A percentile compares a stretch with the other conserved stretches of the same genome.
These are phyloP conservation scores for Mallotus nudiflorus DNA, from an alignment of 345 rosid genomes.

Conservation along the genomic window DNA sequence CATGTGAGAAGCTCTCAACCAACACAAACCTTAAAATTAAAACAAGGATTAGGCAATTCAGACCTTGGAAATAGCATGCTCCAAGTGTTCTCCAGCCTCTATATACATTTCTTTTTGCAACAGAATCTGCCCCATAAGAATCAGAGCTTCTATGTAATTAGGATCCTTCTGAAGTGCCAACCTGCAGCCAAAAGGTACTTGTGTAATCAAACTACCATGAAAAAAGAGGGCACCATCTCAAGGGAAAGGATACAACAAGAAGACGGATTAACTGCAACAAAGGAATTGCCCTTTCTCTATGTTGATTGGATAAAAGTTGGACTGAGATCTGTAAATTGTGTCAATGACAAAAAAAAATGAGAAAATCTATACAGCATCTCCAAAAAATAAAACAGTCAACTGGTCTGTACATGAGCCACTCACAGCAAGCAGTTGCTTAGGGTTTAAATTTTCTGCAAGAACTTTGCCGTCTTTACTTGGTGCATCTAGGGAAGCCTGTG, in stretches of 20 bases:
- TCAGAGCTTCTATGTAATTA: slow-evolving; percentile 51
- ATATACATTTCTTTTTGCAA: slow-evolving; percentile 49
- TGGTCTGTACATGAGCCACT: slow-evolving; percentile 32
- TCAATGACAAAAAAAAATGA: slow-evolving; percentile 28
- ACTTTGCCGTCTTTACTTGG: slow-evolving; percentile 32
- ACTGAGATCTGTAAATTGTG: slow-evolving; percentile 64
- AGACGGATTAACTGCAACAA: slow-evolving; percentile 50
- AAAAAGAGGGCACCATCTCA: neutral
- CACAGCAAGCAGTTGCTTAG: slow-evolving; percentile 62
- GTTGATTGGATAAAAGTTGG: slow-evolving; percentile 50
- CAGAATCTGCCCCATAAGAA: slow-evolving; percentile 72
- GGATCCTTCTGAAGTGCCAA: slow-evolving; percentile 79
- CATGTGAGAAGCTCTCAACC: neutral
- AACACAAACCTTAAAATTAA: neutral
- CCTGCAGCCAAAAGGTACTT: slow-evolving; percentile 38
- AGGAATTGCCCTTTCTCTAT: slow-evolving; percentile 52
- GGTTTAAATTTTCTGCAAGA: slow-evolving; percentile 45
- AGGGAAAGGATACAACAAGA: neutral
- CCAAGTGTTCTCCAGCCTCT: slow-evolving; percentile 67
- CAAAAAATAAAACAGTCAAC: slow-evolving; percentile 12
- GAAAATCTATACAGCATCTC: slow-evolving; percentile 12
- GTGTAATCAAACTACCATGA: neutral
- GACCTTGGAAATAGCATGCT: slow-evolving; percentile 76
- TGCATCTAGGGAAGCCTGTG: slow-evolving; percentile 29
- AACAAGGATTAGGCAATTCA: neutral